A percentile compares a stretch with the other conserved stretches of the same genome.
Evolutionary conservation across 2,329 filamentous ascomycete species (phyloP).

Genomic region (Talaromyces amestolkiae): DNA sequence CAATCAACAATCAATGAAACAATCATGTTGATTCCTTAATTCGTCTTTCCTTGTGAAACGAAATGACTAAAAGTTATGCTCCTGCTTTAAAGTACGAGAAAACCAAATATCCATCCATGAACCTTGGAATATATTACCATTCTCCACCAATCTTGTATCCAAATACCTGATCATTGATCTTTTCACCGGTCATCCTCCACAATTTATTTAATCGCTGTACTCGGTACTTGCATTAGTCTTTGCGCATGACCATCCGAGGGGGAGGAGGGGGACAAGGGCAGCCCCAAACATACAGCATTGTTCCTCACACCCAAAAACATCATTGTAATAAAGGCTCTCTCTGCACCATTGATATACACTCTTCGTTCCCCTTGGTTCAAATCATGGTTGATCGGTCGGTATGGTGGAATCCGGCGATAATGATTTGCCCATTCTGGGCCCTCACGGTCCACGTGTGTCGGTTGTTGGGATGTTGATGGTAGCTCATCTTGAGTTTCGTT

Average conservation of each 20-base stretch:
- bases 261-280: too few species aligned
- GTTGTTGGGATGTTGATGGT: background rate
- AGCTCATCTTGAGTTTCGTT: background rate
- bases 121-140: constrained; percentile 25
- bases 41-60: background rate
- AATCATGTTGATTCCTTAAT: background rate
- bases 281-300: constrained; percentile 37
- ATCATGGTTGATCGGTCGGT: constrained; percentile 47
- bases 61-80: background rate
- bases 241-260: background rate
- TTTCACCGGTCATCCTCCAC: constrained; percentile 53
- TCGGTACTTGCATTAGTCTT: background rate
- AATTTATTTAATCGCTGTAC: constrained; percentile 37
- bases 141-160: constrained; percentile 57
- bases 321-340: constrained; percentile 48
- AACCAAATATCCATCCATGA: background rate
- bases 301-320: constrained; percentile 52
- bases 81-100: background rate
- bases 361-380: constrained; percentile 45
- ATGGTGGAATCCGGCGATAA: constrained; percentile 48
- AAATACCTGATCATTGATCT: constrained; percentile 49
- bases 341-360: constrained; percentile 44
- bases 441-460: background rate
- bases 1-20: too few species aligned
- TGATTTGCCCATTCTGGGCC: constrained; percentile 47